These are phyloP conservation scores for Saccharomycopsis guyanensis DNA, from an alignment of 805 yeast species.

Conservation along the genomic window DNA sequence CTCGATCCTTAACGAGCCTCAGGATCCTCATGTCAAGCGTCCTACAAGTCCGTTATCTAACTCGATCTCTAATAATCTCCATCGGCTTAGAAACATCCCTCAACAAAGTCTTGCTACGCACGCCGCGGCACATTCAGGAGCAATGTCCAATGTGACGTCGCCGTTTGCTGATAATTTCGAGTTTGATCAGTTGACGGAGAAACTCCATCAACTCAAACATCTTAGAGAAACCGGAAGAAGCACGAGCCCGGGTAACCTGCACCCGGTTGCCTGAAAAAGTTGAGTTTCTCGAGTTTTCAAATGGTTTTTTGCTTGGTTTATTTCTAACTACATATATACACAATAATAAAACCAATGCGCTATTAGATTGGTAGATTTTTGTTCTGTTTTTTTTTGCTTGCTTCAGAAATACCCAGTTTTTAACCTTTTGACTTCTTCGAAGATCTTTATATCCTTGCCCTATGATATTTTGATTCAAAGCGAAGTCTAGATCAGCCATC, in stretches of 20 bases:
- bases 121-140: too few species aligned
- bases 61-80: neutral
- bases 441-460: slow-evolving; percentile 35
- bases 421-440: slow-evolving; percentile 36
- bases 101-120: neutral
- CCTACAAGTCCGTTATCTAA: neutral
- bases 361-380: too few species aligned
- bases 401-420: too few species aligned
- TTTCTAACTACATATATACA: too few species aligned
- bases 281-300: neutral
- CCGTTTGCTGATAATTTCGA: neutral
- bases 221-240: neutral
- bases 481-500: slow-evolving; percentile 35
- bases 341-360: too few species aligned
- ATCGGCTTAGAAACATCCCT: slow-evolving; percentile 3
- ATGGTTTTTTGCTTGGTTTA: neutral
- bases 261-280: neutral
- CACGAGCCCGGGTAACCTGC: neutral
- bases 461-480: slow-evolving; percentile 42
- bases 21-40: too few species aligned
- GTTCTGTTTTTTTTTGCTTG: too few species aligned
- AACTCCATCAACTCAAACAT: neutral
- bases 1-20: neutral
- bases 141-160: neutral
- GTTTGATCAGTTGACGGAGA: slow-evolving; percentile 7